Conservation (phyloP, 2,329 filamentous ascomycete species). For the Xylaria sp. region DNA sequence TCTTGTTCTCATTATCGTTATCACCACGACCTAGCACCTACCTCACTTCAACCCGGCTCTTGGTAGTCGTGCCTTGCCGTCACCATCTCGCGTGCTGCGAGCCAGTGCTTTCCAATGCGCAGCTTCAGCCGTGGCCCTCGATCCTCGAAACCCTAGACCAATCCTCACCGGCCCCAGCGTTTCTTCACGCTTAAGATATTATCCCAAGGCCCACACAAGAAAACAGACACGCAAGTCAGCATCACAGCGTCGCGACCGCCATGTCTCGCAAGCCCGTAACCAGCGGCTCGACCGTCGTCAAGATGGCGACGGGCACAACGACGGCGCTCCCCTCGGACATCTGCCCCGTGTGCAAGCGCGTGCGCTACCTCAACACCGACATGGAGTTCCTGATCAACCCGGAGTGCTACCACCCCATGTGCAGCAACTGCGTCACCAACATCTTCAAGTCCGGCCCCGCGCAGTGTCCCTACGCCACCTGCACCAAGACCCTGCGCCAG, state of each 20-base stretch:
- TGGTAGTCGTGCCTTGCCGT: neutral
- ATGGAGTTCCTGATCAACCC: slow-evolving; percentile 97
- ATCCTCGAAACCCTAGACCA: slow-evolving; percentile 1
- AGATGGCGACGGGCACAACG: slow-evolving; percentile 28
- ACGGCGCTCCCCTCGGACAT: slow-evolving; percentile 68
- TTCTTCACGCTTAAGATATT: neutral
- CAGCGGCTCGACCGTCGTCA: slow-evolving; percentile 38
- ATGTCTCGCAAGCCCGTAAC: slow-evolving; percentile 54
- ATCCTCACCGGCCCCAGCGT: neutral
- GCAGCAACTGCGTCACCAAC: slow-evolving; percentile 92
- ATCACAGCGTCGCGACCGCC: slow-evolving; percentile 16
- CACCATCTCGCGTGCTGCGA: slow-evolving; percentile 17
- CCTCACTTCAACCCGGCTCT: neutral
- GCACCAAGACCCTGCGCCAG: slow-evolving; percentile 86
- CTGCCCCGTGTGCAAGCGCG: slow-evolving; percentile 97
- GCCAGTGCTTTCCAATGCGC: slow-evolving; percentile 26
- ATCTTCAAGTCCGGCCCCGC: slow-evolving; percentile 93
- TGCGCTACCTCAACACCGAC: slow-evolving; percentile 91
- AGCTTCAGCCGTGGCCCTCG: neutral
- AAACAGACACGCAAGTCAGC: slow-evolving; percentile 11
- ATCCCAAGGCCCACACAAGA: neutral
- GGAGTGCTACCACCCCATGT: slow-evolving; percentile 99
- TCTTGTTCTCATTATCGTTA: too few relatives aligned
- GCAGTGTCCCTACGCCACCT: slow-evolving; percentile 90
- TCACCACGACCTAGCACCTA: neutral